A percentile compares a stretch with the other conserved stretches of the same genome.
These are phyloP conservation scores for Yamadazyma jaroonii DNA, from an alignment of 1,139 yeast genomes.

Conservation along the genomic window DNA sequence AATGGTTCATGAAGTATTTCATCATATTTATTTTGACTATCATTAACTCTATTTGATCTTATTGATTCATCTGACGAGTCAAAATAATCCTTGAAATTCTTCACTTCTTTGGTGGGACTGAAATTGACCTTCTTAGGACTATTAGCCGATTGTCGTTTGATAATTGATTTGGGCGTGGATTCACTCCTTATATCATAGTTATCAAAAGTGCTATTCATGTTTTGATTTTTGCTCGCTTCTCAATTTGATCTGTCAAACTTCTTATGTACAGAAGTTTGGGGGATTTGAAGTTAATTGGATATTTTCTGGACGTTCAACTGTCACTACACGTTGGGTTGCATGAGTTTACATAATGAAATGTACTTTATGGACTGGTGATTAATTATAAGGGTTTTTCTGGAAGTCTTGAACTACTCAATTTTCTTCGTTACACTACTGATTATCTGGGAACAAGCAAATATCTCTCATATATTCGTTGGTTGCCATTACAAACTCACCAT, in stretches of 20 bases:
- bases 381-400: too few relatives aligned
- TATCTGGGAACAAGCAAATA: too few relatives aligned
- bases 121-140: conserved; percentile 26
- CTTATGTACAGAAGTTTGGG: too few relatives aligned
- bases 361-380: too few relatives aligned
- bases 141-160: conserved; percentile 8
- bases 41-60: not conserved
- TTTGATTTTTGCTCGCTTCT: conserved; percentile 3
- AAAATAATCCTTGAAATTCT: conserved; percentile 19
- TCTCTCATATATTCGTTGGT: too few relatives aligned
- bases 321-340: too few relatives aligned
- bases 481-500: too few relatives aligned
- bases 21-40: not conserved
- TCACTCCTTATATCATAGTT: conserved; percentile 10
- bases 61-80: conserved; percentile 16
- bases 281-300: too few relatives aligned
- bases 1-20: conserved; percentile 4
- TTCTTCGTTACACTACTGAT: too few relatives aligned
- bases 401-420: too few relatives aligned
- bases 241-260: not conserved
- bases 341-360: too few relatives aligned
- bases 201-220: conserved; percentile 4
- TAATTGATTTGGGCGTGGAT: conserved; percentile 17
- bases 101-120: conserved; percentile 35
- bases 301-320: too few relatives aligned